A percentile compares a stretch with the other conserved stretches of the same genome.
Conservation (phyloP, 192 early-diverging fungal species). For the Thamnidium elegans region DNA sequence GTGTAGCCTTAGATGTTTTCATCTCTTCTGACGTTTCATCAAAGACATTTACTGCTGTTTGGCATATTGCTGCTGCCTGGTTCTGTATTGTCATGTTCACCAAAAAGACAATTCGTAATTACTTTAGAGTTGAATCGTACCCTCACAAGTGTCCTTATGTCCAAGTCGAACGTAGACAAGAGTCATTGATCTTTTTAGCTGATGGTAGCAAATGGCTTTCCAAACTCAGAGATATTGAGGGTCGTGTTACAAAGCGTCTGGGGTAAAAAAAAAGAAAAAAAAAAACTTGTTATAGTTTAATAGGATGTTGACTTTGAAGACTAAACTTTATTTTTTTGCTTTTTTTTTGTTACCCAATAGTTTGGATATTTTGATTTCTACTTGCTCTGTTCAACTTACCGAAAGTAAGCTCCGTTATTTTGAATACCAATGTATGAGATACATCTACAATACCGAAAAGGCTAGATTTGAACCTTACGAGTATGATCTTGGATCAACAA, state of each 20-base stretch:
- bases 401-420: slow-evolving; percentile 51
- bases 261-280: slow-evolving; percentile 27
- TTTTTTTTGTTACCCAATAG: slow-evolving; percentile 12
- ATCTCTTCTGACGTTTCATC: slow-evolving; percentile 59
- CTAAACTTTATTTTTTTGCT: background rate
- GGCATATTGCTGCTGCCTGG: slow-evolving; percentile 76
- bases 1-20: slow-evolving; percentile 53
- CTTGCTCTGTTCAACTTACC: slow-evolving; percentile 41
- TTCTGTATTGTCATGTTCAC: slow-evolving; percentile 51
- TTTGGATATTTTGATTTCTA: slow-evolving; percentile 40
- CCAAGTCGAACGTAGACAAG: slow-evolving; percentile 55
- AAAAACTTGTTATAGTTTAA: background rate
- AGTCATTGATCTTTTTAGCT: slow-evolving; percentile 50
- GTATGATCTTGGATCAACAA: slow-evolving; percentile 59
- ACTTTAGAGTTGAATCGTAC: slow-evolving; percentile 66
- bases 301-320: background rate
- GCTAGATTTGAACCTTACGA: slow-evolving; percentile 54
- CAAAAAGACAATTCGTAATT: slow-evolving; percentile 55
- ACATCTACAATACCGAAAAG: slow-evolving; percentile 55
- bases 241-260: slow-evolving; percentile 25
- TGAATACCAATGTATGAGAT: slow-evolving; percentile 77
- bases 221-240: slow-evolving; percentile 33
- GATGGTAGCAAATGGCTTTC: slow-evolving; percentile 43
- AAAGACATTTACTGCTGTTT: slow-evolving; percentile 66
- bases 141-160: slow-evolving; percentile 43